Evolutionary conservation across 306 rosid genomes (phyloP), one percentile per base, ranked within the genome.

Genomic region (Quercus aquifolioides): DNA sequence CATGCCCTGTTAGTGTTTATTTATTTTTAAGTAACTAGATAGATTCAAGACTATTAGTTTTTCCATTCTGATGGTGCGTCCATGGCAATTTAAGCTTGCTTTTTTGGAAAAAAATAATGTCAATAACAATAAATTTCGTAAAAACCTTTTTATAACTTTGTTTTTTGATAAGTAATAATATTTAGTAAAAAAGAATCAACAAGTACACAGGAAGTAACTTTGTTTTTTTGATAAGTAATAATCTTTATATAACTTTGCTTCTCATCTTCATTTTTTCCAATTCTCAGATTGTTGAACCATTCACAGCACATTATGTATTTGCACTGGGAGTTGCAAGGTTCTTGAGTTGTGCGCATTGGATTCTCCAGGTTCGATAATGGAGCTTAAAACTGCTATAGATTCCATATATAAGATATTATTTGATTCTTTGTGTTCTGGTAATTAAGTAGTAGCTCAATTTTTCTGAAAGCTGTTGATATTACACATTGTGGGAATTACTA

Each of bases 311-410:
- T 80, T 90, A 92, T 85, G 94, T 92, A 73, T 92, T 92, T 85
- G 93, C 97, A 28, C 89, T 92, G 17, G 93, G 97, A 81, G 86
- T 88, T 76, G 93, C 93, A 69, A 88, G 97, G 88, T 92, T 92
- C 88, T 84, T 92, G 88, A 92, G 93, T 71, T 92, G 97, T 75
- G 97, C 94, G 23, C 97, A 92, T 77, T 92, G 93, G 94, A 85
- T 92, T 71, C 89, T 92, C 78, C 94, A 92, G 94, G 94, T 92
- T 79, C 41, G 87, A 69, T 69, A 19, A 55, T 58, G 38, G 30
- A 51, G 13, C 68, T 69, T 18, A 71, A 38, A 74, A 55, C 69
- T 74, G 28, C 23, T 51, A 35, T 18, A 52, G 81, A 9, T 54
- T 14, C 75, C 74, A 77, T 35, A 19, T 35, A 38, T 35, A 41